Conservation (phyloP, 495 filamentous ascomycete species). For the Astrocystis sublimbata region DNA sequence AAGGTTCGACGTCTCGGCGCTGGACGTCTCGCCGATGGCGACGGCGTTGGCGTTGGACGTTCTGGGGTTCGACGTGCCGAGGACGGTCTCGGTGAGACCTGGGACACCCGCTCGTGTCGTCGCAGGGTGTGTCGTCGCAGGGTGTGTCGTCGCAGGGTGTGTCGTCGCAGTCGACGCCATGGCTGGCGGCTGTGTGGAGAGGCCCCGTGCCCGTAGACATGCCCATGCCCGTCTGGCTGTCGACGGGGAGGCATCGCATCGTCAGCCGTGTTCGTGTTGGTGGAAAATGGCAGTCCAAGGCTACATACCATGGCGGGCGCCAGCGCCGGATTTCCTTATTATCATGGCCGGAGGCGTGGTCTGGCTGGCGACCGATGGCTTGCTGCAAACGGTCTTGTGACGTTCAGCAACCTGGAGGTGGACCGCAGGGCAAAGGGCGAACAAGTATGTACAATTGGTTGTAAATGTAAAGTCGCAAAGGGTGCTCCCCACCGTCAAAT, state of each 20-base stretch:
- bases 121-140: slow-evolving; percentile 15
- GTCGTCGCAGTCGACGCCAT: no score
- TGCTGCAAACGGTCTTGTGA: background rate
- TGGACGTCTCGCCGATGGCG: no score
- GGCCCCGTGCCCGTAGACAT: slow-evolving; percentile 37
- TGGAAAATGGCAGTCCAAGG: background rate
- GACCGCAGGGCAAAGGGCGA: no score
- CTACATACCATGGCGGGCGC: slow-evolving; percentile 49
- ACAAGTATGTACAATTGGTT: slow-evolving; percentile 11
- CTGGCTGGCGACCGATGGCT: background rate
- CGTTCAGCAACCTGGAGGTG: slow-evolving; percentile 18
- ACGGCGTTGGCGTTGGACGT: no score
- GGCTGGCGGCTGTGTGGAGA: slow-evolving; percentile 32
- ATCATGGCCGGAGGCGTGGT: slow-evolving; percentile 44
- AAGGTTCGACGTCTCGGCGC: slow-evolving; percentile 8
- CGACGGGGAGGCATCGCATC: background rate
- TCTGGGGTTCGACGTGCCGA: slow-evolving; percentile 9
- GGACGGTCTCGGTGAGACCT: background rate
- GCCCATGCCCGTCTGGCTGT: slow-evolving; percentile 50
- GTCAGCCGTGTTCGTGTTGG: slow-evolving; percentile 24
- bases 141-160: slow-evolving; percentile 16
- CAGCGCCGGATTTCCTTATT: slow-evolving; percentile 50
- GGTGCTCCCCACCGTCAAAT: background rate
- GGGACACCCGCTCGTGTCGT: slow-evolving; percentile 13
- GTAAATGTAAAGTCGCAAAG: background rate